phyloP scores from a whole-genome alignment of 768 basidiomycete species.

The Boletellus emodensis region DNA sequence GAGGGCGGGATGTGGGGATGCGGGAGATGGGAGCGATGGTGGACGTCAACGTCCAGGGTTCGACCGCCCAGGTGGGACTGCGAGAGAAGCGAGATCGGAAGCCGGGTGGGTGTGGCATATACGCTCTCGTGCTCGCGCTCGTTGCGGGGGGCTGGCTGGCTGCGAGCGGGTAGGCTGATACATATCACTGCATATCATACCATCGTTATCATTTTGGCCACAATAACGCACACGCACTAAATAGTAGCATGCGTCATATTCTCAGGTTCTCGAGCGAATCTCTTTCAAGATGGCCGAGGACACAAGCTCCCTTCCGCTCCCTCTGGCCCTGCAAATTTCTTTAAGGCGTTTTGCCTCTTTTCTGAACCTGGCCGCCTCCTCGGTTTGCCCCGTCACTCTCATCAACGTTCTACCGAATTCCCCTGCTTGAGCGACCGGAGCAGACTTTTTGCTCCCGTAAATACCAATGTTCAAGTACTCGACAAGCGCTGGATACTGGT shows the following conservation, averaged over 20 bases:
- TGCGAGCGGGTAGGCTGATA: too few relatives aligned
- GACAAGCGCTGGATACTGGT: background rate
- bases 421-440: background rate
- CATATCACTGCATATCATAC: too few relatives aligned
- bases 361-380: slow-evolving; percentile 3
- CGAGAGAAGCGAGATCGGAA: too few relatives aligned
- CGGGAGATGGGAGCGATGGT: slow-evolving; percentile 25
- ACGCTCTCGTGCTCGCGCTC: too few relatives aligned
- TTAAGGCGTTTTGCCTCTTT: background rate
- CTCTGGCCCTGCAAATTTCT: background rate
- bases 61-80: too few relatives aligned
- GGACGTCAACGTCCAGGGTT: slow-evolving; percentile 15
- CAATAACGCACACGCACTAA: too few relatives aligned
- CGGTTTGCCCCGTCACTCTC: background rate
- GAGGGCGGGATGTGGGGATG: slow-evolving; percentile 5
- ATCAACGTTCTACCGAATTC: slow-evolving; percentile 5
- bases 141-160: too few relatives aligned
- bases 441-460: background rate
- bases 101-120: too few relatives aligned
- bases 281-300: background rate
- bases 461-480: slow-evolving; percentile 7
- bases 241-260: background rate
- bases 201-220: too few relatives aligned
- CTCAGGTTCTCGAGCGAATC: background rate
- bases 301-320: slow-evolving; percentile 3